Evolutionary conservation across 2,329 filamentous ascomycete species (phyloP).

Genomic region (Cladosporium oxysporum): DNA sequence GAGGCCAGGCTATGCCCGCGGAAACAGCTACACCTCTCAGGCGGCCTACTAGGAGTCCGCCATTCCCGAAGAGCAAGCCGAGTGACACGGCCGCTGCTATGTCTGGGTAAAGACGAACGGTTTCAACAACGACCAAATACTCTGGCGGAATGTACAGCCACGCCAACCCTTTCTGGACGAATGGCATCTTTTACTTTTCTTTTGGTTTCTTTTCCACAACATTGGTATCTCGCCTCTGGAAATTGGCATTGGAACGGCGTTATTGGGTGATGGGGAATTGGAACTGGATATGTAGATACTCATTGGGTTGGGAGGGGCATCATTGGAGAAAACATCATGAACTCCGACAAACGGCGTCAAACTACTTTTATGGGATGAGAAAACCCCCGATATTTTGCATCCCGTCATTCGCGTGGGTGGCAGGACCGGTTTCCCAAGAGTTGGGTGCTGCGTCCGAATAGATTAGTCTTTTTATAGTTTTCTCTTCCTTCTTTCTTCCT

Average conservation of each 20-base stretch:
- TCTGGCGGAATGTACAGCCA: slow-evolving; percentile 7
- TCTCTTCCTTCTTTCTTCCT: neutral
- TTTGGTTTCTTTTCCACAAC: neutral
- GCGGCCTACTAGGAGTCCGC: slow-evolving; percentile 13
- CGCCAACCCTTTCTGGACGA: neutral
- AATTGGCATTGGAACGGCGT: slow-evolving; percentile 7
- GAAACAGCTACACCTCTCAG: slow-evolving; percentile 16
- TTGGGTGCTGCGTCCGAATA: neutral
- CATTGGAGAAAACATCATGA: neutral
- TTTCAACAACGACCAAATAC: slow-evolving; percentile 4
- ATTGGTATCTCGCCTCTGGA: slow-evolving; percentile 1
- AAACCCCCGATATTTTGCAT: neutral
- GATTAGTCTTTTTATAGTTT: neutral
- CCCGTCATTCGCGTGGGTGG: neutral
- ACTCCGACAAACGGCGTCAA: neutral
- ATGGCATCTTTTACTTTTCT: neutral
- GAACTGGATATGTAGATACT: slow-evolving; percentile 16
- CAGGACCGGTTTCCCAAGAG: neutral
- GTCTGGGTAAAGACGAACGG: neutral
- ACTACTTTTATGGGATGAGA: neutral
- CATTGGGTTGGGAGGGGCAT: neutral
- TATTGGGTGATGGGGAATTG: neutral
- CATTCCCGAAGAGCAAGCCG: neutral
- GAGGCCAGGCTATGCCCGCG: slow-evolving; percentile 21
- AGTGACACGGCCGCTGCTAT: neutral